These are phyloP conservation scores for Phytopythium kandeliae DNA, from an alignment of 352 stramenopile genomes.

Conservation along the genomic window DNA sequence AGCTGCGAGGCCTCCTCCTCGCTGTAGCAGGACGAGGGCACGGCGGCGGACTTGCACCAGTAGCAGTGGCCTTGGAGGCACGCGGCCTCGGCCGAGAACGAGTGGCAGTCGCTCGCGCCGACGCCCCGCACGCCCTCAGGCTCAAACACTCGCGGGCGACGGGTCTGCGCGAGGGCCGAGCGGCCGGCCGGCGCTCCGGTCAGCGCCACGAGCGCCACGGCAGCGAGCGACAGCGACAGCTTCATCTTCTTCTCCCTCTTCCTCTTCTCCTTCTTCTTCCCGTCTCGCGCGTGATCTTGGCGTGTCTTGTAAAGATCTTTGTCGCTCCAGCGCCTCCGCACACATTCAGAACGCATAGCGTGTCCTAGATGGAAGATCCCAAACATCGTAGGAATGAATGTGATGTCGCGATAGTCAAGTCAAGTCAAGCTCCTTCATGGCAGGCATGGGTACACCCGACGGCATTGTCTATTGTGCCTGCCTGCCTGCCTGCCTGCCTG, in stretches of 20 bases:
- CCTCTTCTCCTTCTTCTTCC: too few relatives aligned
- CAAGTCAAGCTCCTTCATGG: too few relatives aligned
- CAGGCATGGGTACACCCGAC: too few relatives aligned
- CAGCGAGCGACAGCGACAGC: not conserved
- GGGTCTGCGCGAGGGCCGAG: not conserved
- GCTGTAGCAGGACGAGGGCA: conserved; percentile 77
- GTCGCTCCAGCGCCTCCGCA: too few relatives aligned
- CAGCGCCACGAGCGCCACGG: conserved; percentile 4
- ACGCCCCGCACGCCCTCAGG: conserved; percentile 7
- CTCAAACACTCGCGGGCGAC: conserved; percentile 26
- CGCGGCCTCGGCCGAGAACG: conserved; percentile 32
- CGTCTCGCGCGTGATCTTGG: too few relatives aligned
- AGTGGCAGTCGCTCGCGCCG: conserved; percentile 39
- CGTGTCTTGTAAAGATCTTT: too few relatives aligned
- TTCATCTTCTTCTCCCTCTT: conserved; percentile 5
- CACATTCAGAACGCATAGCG: too few relatives aligned
- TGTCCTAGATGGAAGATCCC: too few relatives aligned
- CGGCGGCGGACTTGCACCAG: conserved; percentile 74
- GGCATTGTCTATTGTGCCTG: too few relatives aligned
- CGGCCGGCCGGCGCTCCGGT: not conserved
- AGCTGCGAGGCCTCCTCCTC: conserved; percentile 55
- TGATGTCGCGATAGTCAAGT: too few relatives aligned
- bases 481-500: not conserved
- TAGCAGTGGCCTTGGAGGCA: conserved; percentile 56
- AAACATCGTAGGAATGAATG: too few relatives aligned